Conservation (phyloP, 2,329 filamentous ascomycete genomes). For the Trichoderma brevicompactum region DNA sequence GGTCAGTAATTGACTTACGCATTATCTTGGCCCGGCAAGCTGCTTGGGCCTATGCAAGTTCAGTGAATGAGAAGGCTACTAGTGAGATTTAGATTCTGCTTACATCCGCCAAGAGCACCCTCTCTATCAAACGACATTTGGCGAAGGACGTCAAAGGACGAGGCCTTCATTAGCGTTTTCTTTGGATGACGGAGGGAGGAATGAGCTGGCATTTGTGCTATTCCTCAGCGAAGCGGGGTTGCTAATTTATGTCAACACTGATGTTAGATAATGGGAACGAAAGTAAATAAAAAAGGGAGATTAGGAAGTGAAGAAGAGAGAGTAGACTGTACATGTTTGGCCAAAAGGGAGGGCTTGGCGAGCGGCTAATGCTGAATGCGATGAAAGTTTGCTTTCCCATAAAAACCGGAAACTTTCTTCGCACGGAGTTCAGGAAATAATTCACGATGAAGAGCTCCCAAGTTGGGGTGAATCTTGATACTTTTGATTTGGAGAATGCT, state of each 20-base stretch:
- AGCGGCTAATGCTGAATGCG: background rate
- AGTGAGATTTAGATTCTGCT: background rate
- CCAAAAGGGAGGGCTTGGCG: background rate
- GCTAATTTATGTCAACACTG: background rate
- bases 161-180: conserved; percentile 24
- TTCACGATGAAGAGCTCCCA: background rate
- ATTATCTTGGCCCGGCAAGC: background rate
- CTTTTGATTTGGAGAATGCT: background rate
- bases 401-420: background rate
- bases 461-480: background rate
- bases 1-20: background rate
- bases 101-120: background rate
- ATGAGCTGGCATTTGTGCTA: conserved; percentile 16
- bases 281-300: background rate
- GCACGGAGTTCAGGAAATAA: background rate
- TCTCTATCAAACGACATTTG: conserved; percentile 5
- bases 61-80: background rate
- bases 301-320: background rate
- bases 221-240: background rate
- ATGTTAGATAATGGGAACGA: background rate
- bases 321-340: background rate
- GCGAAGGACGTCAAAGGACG: conserved; percentile 23
- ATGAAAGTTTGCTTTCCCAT: background rate
- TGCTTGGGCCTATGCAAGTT: background rate
- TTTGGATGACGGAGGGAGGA: conserved; percentile 16